Percentiles rank a stretch among this genome's conserved stretches.
Conservation (phyloP, 2,329 filamentous ascomycete genomes). For the Incumbomyces delicatus region DNA sequence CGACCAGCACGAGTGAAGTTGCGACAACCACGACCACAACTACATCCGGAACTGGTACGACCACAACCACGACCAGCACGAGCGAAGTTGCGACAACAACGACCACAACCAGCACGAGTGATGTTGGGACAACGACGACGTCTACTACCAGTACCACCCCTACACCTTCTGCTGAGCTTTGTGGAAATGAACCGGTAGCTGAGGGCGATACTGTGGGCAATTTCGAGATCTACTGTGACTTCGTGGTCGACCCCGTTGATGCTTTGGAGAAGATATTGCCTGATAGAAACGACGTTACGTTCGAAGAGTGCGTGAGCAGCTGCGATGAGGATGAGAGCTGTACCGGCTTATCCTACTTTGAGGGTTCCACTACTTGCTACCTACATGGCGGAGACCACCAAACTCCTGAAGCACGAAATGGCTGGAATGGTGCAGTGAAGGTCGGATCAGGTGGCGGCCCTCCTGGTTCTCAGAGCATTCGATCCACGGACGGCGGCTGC, state of each 20-base stretch:
- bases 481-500: not conserved
- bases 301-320: not conserved
- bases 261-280: not conserved
- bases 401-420: not conserved
- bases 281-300: not conserved
- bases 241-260: not conserved
- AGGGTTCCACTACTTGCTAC: not conserved
- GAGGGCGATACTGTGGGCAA: not conserved
- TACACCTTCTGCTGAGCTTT: not conserved
- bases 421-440: not conserved
- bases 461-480: too few relatives aligned
- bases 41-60: slow-evolving; percentile 6
- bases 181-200: not conserved
- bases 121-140: too few relatives aligned
- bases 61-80: slow-evolving; percentile 5
- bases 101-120: too few relatives aligned
- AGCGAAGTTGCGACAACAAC: too few relatives aligned
- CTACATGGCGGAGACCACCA: not conserved
- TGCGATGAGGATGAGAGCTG: not conserved
- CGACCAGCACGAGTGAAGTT: slow-evolving; percentile 1
- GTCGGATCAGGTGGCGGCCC: not conserved
- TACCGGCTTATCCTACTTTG: not conserved
- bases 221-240: slow-evolving; percentile 1
- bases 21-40: slow-evolving; percentile 5
- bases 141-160: not conserved